phyloP scores from a whole-genome alignment of 163 green algal species.

The Dunaliella salina region DNA sequence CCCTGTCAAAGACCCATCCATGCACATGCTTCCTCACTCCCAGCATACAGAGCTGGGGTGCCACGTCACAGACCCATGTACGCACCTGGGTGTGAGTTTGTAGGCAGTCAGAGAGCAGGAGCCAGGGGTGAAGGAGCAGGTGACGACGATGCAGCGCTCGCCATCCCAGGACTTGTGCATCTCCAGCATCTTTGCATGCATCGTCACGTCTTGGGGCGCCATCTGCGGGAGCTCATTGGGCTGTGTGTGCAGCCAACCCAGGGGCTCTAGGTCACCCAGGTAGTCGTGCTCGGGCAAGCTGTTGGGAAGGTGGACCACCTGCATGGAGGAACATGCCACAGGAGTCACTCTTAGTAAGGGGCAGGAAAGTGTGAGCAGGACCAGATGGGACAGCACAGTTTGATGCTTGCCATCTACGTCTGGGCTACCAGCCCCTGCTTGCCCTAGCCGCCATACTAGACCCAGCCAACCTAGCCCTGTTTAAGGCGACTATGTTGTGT shows the following conservation, averaged over 20 bases:
- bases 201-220: slow-evolving; percentile 64
- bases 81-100: slow-evolving; percentile 84
- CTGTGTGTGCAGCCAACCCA: slow-evolving; percentile 98
- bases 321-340: background rate
- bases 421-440: too few relatives aligned
- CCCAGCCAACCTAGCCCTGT: too few relatives aligned
- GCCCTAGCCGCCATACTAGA: too few relatives aligned
- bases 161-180: slow-evolving; percentile 91
- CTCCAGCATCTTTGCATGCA: slow-evolving; percentile 94
- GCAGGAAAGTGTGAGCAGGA: too few relatives aligned
- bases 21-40: too few relatives aligned
- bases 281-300: slow-evolving; percentile 92
- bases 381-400: too few relatives aligned
- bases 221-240: slow-evolving; percentile 94
- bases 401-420: too few relatives aligned
- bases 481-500: too few relatives aligned
- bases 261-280: slow-evolving; percentile 93
- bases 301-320: slow-evolving; percentile 79
- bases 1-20: too few relatives aligned
- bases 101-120: slow-evolving; percentile 91
- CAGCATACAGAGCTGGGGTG: too few relatives aligned
- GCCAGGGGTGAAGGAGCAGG: slow-evolving; percentile 92
- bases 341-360: too few relatives aligned
- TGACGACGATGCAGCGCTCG: slow-evolving; percentile 91
- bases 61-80: too few relatives aligned